Percentiles rank a stretch among this genome's conserved stretches.
These are phyloP conservation scores for Clitopilus hobsonii DNA, from an alignment of 768 basidiomycete species.

Conservation along the genomic window DNA sequence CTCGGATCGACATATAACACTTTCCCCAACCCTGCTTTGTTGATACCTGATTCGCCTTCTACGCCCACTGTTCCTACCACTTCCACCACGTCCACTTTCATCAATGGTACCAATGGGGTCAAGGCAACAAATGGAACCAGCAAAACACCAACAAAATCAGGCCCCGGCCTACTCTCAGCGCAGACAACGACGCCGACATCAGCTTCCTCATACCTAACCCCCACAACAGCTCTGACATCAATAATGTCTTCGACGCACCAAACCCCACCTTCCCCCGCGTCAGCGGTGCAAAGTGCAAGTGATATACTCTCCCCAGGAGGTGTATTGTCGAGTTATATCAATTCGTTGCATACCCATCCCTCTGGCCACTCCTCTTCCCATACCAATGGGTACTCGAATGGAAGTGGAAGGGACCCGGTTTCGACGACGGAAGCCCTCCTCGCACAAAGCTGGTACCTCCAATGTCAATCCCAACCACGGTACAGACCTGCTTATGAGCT, in stretches of 20 bases:
- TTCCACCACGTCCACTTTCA: no score
- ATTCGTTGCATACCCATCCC: conserved; percentile 25
- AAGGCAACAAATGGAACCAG: no score
- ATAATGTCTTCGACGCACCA: conserved; percentile 19
- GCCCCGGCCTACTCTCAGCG: background rate
- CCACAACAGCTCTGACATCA: conserved; percentile 16
- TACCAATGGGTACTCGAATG: no score
- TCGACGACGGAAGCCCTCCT: no score
- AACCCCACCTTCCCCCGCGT: conserved; percentile 4
- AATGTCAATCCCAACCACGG: conserved; percentile 21
- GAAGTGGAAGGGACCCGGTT: no score
- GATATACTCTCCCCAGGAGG: conserved; percentile 22
- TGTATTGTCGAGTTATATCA: conserved; percentile 24
- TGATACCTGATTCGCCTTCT: conserved; percentile 21
- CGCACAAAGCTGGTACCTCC: conserved; percentile 7
- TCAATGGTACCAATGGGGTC: no score
- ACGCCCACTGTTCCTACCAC: no score
- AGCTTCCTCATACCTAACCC: conserved; percentile 18
- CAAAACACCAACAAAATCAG: no score
- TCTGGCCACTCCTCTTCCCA: no score
- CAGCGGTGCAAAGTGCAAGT: conserved; percentile 9
- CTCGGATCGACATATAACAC: conserved; percentile 96
- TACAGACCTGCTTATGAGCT: conserved; percentile 85
- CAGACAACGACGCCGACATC: conserved; percentile 10
- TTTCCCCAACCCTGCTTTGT: conserved; percentile 86